Evolutionary conservation across 768 basidiomycete genomes (phyloP), one percentile per base, ranked within the genome.

Genomic region (Tricholoma matsutake): DNA sequence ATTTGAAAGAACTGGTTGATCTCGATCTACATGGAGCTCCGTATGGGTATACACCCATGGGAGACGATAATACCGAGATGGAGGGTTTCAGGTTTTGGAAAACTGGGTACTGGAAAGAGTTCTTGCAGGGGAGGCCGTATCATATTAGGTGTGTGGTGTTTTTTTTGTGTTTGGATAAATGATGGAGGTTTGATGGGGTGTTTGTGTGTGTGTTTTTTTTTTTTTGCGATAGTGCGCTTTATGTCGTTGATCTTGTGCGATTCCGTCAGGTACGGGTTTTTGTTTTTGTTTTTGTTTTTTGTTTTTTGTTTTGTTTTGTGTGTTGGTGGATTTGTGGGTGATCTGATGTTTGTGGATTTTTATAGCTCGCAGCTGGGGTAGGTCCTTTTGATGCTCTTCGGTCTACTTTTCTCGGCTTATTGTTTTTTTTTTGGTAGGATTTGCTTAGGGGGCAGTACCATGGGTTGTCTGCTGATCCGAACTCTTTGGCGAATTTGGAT

Each of bases 41-140:
- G 1, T 98, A 98, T 65, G 95, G 89, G 0, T 98, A 96, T 67
- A 92, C 96, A 0, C 97, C 97, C 0, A 99, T 99, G 97, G 97
- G 97, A 2, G 87, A 96, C 67, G 93, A 96, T 67, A 92, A 96
- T 64, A 74, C 77, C 22, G 97, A 96, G 32, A 97, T 98, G 89
- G 97, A 98, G 71, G 95, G 96, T 0, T 99, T 95, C 79, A 81
- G 97, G 29, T 99, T 99, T 79, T 99, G 97, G 97, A 98, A 98
- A 77, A 91, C 88, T 0, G 97, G 95, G 0, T 96, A 95, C 68
- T 95, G 96, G 97, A 87, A 83, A 65, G 89, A 98, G 22, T 93
- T 92, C 68, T 76, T 98, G 57, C 77, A 81, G 51, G 96, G 92
- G 0, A 77, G 79, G 58, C 91, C 94, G 10, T 98, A 99, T 76